phyloP scores from a whole-genome alignment of 2,329 filamentous ascomycete genomes.

The Pseudopithomyces maydicus region DNA sequence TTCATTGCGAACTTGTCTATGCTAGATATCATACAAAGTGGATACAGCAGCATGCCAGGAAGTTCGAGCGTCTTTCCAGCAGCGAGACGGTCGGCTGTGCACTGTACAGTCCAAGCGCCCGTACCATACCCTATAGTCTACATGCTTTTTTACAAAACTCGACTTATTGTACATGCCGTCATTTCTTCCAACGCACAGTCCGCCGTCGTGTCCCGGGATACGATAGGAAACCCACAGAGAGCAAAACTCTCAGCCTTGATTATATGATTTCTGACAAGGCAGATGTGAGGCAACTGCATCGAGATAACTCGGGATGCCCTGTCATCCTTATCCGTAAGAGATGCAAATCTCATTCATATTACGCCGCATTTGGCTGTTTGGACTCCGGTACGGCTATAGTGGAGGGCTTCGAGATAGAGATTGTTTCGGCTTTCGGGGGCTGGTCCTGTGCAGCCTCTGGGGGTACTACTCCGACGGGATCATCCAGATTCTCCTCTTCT shows the following conservation, averaged over 20 bases:
- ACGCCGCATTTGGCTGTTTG: slow-evolving; percentile 18
- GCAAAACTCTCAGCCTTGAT: no score
- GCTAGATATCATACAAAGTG: neutral
- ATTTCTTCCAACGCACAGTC: neutral
- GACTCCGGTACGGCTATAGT: slow-evolving; percentile 9
- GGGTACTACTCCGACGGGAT: slow-evolving; percentile 9
- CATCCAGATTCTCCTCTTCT: slow-evolving; percentile 5
- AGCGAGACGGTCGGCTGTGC: no score
- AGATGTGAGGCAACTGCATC: no score
- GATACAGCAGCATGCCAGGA: neutral
- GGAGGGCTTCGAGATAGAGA: slow-evolving; percentile 9
- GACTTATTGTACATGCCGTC: no score
- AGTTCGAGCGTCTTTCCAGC: neutral
- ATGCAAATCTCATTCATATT: neutral
- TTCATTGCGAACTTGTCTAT: neutral
- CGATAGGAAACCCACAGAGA: no score
- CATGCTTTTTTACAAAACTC: neutral
- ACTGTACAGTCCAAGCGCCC: no score
- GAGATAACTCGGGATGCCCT: no score
- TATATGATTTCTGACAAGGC: no score
- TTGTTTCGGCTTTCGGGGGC: slow-evolving; percentile 1
- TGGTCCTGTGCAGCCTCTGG: slow-evolving; percentile 5
- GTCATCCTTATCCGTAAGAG: no score
- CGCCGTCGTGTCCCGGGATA: no score
- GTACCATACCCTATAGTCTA: neutral